phyloP scores from a whole-genome alignment of 768 basidiomycete species.

The Tulasnella sp. region DNA sequence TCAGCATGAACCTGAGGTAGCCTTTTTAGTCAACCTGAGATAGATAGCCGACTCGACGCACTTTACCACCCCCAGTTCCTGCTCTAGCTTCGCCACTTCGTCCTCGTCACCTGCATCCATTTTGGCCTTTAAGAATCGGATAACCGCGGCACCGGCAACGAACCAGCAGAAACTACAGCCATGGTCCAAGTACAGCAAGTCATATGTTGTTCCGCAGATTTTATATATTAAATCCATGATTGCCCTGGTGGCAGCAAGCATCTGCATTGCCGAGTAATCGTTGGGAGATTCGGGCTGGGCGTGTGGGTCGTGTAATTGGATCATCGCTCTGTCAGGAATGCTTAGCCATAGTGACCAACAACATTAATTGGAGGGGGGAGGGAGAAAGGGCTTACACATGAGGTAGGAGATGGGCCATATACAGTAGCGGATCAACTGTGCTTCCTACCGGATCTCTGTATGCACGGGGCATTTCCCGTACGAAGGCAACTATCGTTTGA shows the following conservation, averaged over 20 bases:
- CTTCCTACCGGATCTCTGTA: slow-evolving; percentile 50
- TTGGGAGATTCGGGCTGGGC: slow-evolving; percentile 23
- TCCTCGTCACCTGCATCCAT: not conserved
- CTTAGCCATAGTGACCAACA: not conserved
- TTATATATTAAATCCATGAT: slow-evolving; percentile 27
- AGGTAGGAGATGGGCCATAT: slow-evolving; percentile 12
- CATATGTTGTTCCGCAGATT: slow-evolving; percentile 27
- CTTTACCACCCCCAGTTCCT: slow-evolving; percentile 17
- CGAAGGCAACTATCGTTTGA: slow-evolving; percentile 52
- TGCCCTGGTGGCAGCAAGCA: slow-evolving; percentile 22
- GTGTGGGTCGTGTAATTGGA: slow-evolving; percentile 29
- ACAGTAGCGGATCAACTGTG: not conserved
- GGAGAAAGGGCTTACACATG: not conserved
- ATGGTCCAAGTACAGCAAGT: slow-evolving; percentile 24
- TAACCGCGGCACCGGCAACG: slow-evolving; percentile 7
- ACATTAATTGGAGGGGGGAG: not conserved
- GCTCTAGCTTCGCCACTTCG: slow-evolving; percentile 3
- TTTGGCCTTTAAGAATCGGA: not conserved
- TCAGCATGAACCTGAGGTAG: slow-evolving; percentile 19
- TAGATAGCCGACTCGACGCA: not conserved
- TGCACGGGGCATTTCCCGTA: slow-evolving; percentile 54
- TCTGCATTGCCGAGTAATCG: slow-evolving; percentile 3
- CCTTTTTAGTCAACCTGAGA: not conserved
- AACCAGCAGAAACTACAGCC: slow-evolving; percentile 21
- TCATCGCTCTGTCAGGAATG: slow-evolving; percentile 20